Evolutionary conservation across 148 eudicot species (phyloP), one percentile per base, ranked within the genome.

Genomic region (Rhododendron kiyosumense): DNA sequence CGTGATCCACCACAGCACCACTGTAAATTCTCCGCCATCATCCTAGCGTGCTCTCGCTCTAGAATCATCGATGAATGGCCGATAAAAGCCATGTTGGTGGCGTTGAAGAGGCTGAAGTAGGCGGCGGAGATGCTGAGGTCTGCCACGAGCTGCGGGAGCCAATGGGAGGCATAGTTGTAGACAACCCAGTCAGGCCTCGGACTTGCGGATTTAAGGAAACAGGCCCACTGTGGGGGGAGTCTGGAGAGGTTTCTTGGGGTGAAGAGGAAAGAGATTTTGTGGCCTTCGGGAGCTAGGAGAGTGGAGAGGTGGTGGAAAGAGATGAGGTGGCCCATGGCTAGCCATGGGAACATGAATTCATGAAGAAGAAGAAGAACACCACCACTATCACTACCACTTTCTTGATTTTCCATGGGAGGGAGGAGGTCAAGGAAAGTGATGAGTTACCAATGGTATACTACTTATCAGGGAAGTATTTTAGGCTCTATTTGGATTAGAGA

Each of bases 321-420:
- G 78, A 87, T 90, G 81, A 94, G 78, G 86, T 93, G 95, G 79
- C 95, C 97, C 88, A 90, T 94, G 83, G 93, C 97, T 80, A 94
- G 89, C 97, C 97, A 94, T 90, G 97, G 97, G 59, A 94, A 89
- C 93, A 93, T 85, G 24, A 89, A 93, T 34, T 93, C 85, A 81
- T 93, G 94, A 49, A 93, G 94, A 28, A 15, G 41, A 38, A 38
- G 43, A n/a, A n/a, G n/a, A 38, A 38, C 43, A 38, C 43, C 43
- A 38, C 43, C 43, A 38, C 43, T 4, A 38, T 38, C 12, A 3
- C 59, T 46, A 15, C 51, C 32, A 0, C n/a, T 20, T 6, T 41
- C 67, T 18, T 36, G 28, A 54, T 76, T 43, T 84, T 84, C 86
- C 86, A 76, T 84, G 45, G 81, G 75, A n/a, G 1, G 12, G 13